These are phyloP conservation scores for Neostapfia colusana DNA, from an alignment of 176 grass and related monocot species.

Conservation along the genomic window DNA sequence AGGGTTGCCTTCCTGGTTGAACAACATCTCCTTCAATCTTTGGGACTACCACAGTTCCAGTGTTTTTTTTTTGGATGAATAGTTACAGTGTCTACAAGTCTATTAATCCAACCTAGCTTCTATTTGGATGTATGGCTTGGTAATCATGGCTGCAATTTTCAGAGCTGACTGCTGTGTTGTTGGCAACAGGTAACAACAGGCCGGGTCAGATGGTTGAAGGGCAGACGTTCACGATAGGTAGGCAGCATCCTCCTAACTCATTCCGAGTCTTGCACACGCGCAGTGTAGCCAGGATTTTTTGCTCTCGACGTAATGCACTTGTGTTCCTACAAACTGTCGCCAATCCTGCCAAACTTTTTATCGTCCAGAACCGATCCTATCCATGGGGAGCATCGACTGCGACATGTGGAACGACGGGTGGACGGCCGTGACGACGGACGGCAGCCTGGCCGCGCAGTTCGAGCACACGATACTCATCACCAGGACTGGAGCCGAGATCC, in stretches of 20 bases:
- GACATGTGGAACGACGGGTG: constrained; percentile 84
- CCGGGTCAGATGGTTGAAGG: constrained; percentile 80
- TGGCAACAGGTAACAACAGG: constrained; percentile 65
- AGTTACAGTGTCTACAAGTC: not conserved
- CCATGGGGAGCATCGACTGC: constrained; percentile 61
- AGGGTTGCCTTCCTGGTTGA: not conserved
- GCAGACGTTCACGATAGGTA: constrained; percentile 97
- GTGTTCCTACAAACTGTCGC: not conserved
- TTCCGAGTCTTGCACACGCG: not conserved
- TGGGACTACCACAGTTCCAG: not conserved
- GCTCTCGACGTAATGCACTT: not conserved
- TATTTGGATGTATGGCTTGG: not conserved
- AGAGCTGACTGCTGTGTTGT: not conserved
- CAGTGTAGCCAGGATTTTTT: not conserved
- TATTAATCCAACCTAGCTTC: not conserved
- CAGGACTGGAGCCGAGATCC: constrained; percentile 66
- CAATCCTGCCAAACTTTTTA: not conserved
- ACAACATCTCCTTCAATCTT: not conserved
- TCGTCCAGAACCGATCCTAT: constrained; percentile 67
- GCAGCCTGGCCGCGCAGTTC: constrained; percentile 72
- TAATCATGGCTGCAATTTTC: not conserved
- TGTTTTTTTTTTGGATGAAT: not conserved
- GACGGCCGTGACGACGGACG: constrained; percentile 78
- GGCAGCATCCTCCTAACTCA: not conserved
- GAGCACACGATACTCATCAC: constrained; percentile 91